These are phyloP conservation scores for Pseudonitzschia multistriata DNA, from an alignment of 108 stramenopile species.

Conservation along the genomic window DNA sequence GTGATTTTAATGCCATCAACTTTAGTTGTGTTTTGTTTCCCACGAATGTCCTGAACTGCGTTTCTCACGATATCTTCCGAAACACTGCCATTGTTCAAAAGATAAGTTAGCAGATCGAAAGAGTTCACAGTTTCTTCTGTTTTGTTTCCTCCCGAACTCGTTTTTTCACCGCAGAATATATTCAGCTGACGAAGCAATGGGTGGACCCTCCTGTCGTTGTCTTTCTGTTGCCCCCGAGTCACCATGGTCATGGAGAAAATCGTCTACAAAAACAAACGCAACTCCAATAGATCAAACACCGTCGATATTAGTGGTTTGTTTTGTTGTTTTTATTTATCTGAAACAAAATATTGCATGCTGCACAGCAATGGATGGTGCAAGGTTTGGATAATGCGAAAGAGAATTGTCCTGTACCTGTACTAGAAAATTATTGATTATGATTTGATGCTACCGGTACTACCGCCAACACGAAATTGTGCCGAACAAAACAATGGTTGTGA, in stretches of 20 bases:
- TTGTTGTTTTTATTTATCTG: too few species aligned
- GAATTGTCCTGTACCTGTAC: too few species aligned
- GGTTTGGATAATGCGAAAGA: too few species aligned
- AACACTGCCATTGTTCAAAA: constrained; percentile 22
- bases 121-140: neutral
- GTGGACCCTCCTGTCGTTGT: neutral
- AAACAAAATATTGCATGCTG: too few species aligned
- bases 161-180: neutral
- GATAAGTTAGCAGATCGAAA: constrained; percentile 26
- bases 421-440: too few species aligned
- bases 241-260: neutral
- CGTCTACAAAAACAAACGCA: too few species aligned
- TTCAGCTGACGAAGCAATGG: constrained; percentile 7
- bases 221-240: neutral
- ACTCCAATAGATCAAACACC: too few species aligned
- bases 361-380: too few species aligned
- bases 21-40: neutral
- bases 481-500: too few species aligned
- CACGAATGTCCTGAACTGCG: constrained; percentile 19
- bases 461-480: too few species aligned
- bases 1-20: neutral
- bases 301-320: too few species aligned
- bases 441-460: too few species aligned
- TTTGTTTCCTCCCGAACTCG: neutral
- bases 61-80: constrained; percentile 14